Evolutionary conservation across 2,329 filamentous ascomycete species (phyloP).

Genomic region (Leptoxyphium fumago): DNA sequence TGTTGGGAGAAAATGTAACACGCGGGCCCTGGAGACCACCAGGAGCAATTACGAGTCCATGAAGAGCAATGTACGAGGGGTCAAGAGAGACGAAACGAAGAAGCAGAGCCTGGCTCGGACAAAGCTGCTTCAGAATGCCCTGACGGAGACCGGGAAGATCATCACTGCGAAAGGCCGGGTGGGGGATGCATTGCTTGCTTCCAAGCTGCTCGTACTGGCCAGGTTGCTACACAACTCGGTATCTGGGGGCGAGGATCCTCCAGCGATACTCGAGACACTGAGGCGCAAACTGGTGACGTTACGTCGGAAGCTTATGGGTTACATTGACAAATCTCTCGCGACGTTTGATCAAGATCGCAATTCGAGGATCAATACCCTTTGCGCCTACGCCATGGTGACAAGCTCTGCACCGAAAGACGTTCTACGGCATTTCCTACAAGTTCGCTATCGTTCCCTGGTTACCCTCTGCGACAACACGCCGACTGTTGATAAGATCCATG

Average conservation of each 20-base stretch:
- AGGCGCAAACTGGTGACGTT: conserved; percentile 49
- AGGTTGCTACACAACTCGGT: conserved; percentile 63
- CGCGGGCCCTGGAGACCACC: conserved; percentile 46
- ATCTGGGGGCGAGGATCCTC: conserved; percentile 33
- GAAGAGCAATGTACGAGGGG: conserved; percentile 3
- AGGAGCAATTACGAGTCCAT: conserved; percentile 4
- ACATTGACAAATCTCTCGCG: conserved; percentile 41
- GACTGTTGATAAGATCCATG: conserved; percentile 41
- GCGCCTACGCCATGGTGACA: conserved; percentile 67
- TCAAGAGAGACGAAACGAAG: conserved; percentile 2
- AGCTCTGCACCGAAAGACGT: conserved; percentile 69
- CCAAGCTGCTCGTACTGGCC: conserved; percentile 57
- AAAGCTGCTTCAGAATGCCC: conserved; percentile 40
- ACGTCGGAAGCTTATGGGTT: conserved; percentile 49
- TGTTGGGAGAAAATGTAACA: conserved; percentile 66
- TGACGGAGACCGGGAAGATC: conserved; percentile 36
- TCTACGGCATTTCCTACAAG: conserved; percentile 60
- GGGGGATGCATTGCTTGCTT: conserved; percentile 38
- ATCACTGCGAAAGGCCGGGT: conserved; percentile 28
- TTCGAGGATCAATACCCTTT: conserved; percentile 55
- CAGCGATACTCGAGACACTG: conserved; percentile 45
- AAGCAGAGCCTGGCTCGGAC: conserved; percentile 9
- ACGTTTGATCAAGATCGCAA: conserved; percentile 23
- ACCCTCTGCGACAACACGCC: conserved; percentile 42
- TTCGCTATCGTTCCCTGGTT: conserved; percentile 55